These are phyloP conservation scores for Paraphoma sp. DNA, from an alignment of 2,329 filamentous ascomycete species.

Conservation along the genomic window DNA sequence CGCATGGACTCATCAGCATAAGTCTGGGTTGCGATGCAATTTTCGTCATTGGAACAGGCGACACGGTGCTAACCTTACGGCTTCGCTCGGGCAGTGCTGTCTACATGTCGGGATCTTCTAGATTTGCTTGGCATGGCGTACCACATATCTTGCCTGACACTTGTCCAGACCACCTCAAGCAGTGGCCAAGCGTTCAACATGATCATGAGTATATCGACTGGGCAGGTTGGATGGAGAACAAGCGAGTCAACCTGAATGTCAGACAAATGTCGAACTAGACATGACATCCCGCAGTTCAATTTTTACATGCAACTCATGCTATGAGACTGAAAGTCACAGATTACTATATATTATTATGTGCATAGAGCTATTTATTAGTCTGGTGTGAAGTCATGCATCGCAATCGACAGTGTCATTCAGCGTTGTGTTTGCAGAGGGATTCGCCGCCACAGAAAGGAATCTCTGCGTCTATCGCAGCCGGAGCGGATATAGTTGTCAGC, in stretches of 20 bases:
- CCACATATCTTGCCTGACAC: conserved; percentile 82
- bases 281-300: neutral
- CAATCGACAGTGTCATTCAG: too few species aligned
- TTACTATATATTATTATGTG: too few species aligned
- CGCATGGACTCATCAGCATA: conserved; percentile 80
- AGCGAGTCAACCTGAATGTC: conserved; percentile 91
- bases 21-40: conserved; percentile 90
- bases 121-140: conserved; percentile 95
- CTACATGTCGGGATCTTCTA: conserved; percentile 81
- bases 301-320: too few species aligned
- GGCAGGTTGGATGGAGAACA: conserved; percentile 86
- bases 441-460: neutral
- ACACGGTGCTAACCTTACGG: conserved; percentile 29
- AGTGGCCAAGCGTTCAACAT: conserved; percentile 71
- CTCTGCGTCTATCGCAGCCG: neutral
- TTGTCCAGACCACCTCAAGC: conserved; percentile 74
- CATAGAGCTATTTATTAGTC: too few species aligned
- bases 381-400: too few species aligned
- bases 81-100: conserved; percentile 86
- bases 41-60: conserved; percentile 74
- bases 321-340: too few species aligned
- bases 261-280: conserved; percentile 75
- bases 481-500: too few species aligned
- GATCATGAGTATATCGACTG: conserved; percentile 66
- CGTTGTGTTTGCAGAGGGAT: too few species aligned